Evolutionary conservation across 2,329 filamentous ascomycete genomes (phyloP).

Genomic region (Grosmannia clavigera): DNA sequence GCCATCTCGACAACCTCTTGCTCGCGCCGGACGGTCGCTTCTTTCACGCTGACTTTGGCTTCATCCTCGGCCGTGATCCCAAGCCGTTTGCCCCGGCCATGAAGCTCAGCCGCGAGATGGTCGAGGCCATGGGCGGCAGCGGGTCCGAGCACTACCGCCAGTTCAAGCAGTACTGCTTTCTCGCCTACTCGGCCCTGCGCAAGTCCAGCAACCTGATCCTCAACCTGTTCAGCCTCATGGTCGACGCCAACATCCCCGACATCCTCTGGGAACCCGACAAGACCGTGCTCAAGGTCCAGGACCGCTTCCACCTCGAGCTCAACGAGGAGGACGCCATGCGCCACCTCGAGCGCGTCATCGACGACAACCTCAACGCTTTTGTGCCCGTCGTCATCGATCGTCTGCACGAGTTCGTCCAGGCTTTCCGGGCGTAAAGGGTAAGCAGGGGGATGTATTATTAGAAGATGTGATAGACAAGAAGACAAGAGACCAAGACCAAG

Average conservation of each 20-base stretch:
- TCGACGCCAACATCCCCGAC: constrained; percentile 93
- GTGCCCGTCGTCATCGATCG: constrained; percentile 92
- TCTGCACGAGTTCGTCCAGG: constrained; percentile 86
- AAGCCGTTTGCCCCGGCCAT: constrained; percentile 96
- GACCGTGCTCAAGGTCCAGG: constrained; percentile 87
- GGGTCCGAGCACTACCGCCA: constrained; percentile 68
- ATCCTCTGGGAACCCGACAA: constrained; percentile 88
- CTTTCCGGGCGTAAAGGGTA: constrained; percentile 54
- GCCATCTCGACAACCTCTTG: constrained; percentile 89
- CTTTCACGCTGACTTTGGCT: constrained; percentile 97
- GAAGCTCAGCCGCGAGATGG: constrained; percentile 97
- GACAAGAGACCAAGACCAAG: too few relatives aligned
- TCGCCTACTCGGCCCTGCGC: constrained; percentile 80
- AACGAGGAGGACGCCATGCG: constrained; percentile 85
- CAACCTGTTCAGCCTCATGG: constrained; percentile 93
- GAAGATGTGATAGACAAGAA: neutral
- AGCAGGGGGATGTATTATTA: too few relatives aligned
- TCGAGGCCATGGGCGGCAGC: constrained; percentile 91
- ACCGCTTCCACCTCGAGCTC: constrained; percentile 84
- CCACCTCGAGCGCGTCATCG: constrained; percentile 79
- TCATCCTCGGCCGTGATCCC: constrained; percentile 90
- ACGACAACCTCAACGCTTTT: constrained; percentile 78
- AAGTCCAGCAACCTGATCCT: constrained; percentile 86
- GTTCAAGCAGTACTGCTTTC: constrained; percentile 94
- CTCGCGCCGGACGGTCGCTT: constrained; percentile 85